A percentile compares a stretch with the other conserved stretches of the same genome.
These are phyloP conservation scores for Colletotrichum sp. DNA, from an alignment of 2,329 filamentous ascomycete species.

Conservation along the genomic window DNA sequence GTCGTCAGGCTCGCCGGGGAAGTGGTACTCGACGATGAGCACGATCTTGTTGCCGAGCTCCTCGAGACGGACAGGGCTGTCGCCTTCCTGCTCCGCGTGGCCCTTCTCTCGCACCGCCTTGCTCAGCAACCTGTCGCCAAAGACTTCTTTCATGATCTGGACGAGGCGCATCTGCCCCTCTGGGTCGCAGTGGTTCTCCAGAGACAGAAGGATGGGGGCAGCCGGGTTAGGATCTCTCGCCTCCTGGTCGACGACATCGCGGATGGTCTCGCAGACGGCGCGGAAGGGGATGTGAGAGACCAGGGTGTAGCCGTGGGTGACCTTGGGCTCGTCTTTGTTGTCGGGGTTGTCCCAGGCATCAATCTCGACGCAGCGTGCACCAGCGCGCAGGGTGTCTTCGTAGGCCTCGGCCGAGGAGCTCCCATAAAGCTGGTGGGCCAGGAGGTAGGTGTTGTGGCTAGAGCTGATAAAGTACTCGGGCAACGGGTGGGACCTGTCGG, in stretches of 20 bases:
- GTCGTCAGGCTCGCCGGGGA: constrained; percentile 55
- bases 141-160: constrained; percentile 69
- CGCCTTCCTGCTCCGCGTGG: constrained; percentile 57
- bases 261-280: constrained; percentile 68
- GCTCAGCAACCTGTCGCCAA: constrained; percentile 64
- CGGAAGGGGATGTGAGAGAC: constrained; percentile 71
- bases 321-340: constrained; percentile 67
- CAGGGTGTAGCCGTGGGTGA: constrained; percentile 73
- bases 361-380: constrained; percentile 75
- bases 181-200: constrained; percentile 70
- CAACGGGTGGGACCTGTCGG: constrained; percentile 64
- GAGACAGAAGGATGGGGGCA: constrained; percentile 66
- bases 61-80: constrained; percentile 60
- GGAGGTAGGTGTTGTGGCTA: constrained; percentile 75
- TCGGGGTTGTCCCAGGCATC: constrained; percentile 74
- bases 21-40: constrained; percentile 72
- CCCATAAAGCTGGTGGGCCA: constrained; percentile 73
- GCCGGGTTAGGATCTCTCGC: constrained; percentile 45
- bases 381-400: constrained; percentile 64
- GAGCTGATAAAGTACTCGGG: constrained; percentile 76
- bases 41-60: constrained; percentile 68
- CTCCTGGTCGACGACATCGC: constrained; percentile 66
- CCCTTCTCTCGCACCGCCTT: constrained; percentile 62
- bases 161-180: constrained; percentile 66
- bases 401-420: constrained; percentile 68